phyloP scores from a whole-genome alignment of 352 stramenopile genomes.

The Pythium insidiosum region DNA sequence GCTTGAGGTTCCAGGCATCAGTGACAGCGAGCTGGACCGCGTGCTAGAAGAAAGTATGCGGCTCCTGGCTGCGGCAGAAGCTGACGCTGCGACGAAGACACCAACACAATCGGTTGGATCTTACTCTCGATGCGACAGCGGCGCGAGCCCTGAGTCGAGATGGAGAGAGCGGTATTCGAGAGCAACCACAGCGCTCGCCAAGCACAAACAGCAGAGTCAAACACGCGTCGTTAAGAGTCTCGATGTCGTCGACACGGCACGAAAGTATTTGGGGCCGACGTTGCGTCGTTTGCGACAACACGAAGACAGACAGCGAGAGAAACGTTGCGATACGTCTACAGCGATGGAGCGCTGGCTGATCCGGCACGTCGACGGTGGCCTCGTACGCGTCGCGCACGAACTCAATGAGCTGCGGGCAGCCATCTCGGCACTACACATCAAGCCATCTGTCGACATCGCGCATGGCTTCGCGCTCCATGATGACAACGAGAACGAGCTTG shows the following conservation, averaged over 20 bases:
- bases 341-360: constrained; percentile 12
- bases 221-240: constrained; percentile 4
- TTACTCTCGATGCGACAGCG: no score
- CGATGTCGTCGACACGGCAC: constrained; percentile 12
- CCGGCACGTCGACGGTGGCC: constrained; percentile 5
- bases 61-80: constrained; percentile 6
- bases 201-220: constrained; percentile 14
- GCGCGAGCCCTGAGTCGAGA: no score
- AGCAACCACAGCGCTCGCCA: background rate
- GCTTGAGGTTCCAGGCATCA: no score
- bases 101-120: no score
- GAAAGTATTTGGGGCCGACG: constrained; percentile 16
- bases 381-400: constrained; percentile 3
- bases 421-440: constrained; percentile 3
- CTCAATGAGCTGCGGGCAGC: constrained; percentile 3
- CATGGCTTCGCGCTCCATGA: no score
- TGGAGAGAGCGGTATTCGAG: background rate
- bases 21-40: constrained; percentile 11
- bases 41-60: constrained; percentile 13
- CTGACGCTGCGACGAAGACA: constrained; percentile 7
- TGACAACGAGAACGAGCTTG: constrained; percentile 5
- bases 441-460: background rate
- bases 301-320: no score
- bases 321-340: no score
- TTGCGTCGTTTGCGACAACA: constrained; percentile 7